phyloP scores from a whole-genome alignment of 2,329 filamentous ascomycete species.

The Cladosporium colombiae region DNA sequence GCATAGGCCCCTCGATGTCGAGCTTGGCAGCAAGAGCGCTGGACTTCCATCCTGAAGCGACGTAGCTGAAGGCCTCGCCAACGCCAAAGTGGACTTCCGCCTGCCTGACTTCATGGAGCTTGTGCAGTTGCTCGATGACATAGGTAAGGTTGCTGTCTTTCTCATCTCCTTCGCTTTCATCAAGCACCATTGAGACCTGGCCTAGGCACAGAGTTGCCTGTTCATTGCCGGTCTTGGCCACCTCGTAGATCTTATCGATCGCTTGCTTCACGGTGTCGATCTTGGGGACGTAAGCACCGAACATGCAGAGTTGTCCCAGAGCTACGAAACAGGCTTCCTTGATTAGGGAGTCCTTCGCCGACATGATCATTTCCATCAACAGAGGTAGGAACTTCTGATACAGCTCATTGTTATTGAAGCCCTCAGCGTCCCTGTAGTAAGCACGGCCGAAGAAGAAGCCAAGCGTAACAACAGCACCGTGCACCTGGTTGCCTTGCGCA shows the following conservation, averaged over 20 bases:
- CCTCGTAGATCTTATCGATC: constrained; percentile 62
- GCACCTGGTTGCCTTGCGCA: constrained; percentile 58
- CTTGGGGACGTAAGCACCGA: constrained; percentile 53
- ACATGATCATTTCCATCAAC: constrained; percentile 55
- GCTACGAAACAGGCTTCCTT: constrained; percentile 59
- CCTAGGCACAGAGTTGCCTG: constrained; percentile 80
- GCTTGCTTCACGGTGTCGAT: constrained; percentile 43
- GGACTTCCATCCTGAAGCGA: constrained; percentile 79
- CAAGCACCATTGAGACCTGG: constrained; percentile 66
- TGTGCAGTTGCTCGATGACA: constrained; percentile 69
- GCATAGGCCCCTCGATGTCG: constrained; percentile 65
- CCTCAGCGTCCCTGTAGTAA: constrained; percentile 4
- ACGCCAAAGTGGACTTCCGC: constrained; percentile 88
- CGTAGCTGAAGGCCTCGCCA: constrained; percentile 81
- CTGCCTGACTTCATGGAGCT: constrained; percentile 79
- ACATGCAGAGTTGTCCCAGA: constrained; percentile 63
- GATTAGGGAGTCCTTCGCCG: constrained; percentile 57
- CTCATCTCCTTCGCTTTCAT: constrained; percentile 41
- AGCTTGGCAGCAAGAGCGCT: constrained; percentile 72
- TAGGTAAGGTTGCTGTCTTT: constrained; percentile 46
- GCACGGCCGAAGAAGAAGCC: constrained; percentile 60
- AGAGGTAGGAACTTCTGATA: constrained; percentile 45
- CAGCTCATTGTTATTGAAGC: background rate
- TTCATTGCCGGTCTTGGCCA: constrained; percentile 79
- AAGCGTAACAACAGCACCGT: constrained; percentile 61